phyloP scores from a whole-genome alignment of 1,139 yeast genomes.

The Zygosaccharomyces sapae region DNA sequence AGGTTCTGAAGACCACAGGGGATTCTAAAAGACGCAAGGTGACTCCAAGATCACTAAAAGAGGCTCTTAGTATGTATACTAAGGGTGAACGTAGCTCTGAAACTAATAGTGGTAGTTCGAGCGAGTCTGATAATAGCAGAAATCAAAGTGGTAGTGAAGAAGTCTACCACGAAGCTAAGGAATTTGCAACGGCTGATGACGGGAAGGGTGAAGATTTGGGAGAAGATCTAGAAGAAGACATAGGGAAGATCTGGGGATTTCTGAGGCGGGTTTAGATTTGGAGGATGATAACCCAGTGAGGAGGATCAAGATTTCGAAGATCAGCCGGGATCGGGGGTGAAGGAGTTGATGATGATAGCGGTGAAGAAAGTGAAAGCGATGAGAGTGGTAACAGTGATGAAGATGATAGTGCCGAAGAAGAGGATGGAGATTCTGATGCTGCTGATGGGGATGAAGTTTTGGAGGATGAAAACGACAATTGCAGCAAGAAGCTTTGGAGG shows the following conservation, averaged over 20 bases:
- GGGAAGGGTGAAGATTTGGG: conserved; percentile 13
- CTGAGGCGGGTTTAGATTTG: conserved; percentile 1
- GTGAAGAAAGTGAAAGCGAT: conserved; percentile 10
- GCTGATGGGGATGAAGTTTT: conserved; percentile 14
- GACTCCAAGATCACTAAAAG: conserved; percentile 29
- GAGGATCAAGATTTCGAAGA: conserved; percentile 9
- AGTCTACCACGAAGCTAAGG: conserved; percentile 34
- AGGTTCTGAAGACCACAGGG: not conserved
- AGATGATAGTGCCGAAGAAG: no score
- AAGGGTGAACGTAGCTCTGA: conserved; percentile 5
- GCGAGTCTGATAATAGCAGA: no score
- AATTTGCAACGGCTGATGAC: conserved; percentile 21
- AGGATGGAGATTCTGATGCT: conserved; percentile 6
- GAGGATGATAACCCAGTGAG: conserved; percentile 12
- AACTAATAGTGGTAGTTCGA: not conserved
- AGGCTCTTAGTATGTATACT: conserved; percentile 28
- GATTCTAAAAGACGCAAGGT: conserved; percentile 7
- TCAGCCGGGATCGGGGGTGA: not conserved
- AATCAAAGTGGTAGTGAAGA: conserved; percentile 19
- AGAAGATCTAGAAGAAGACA: no score
- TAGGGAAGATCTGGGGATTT: not conserved
- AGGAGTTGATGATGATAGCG: conserved; percentile 9
- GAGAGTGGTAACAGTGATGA: conserved; percentile 5
- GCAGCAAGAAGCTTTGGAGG: conserved; percentile 36
- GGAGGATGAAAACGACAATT: conserved; percentile 35